A percentile compares a stretch with the other conserved stretches of the same genome.
These are phyloP conservation scores for Aspergillus panamensis DNA, from an alignment of 495 filamentous ascomycete genomes.

Conservation along the genomic window DNA sequence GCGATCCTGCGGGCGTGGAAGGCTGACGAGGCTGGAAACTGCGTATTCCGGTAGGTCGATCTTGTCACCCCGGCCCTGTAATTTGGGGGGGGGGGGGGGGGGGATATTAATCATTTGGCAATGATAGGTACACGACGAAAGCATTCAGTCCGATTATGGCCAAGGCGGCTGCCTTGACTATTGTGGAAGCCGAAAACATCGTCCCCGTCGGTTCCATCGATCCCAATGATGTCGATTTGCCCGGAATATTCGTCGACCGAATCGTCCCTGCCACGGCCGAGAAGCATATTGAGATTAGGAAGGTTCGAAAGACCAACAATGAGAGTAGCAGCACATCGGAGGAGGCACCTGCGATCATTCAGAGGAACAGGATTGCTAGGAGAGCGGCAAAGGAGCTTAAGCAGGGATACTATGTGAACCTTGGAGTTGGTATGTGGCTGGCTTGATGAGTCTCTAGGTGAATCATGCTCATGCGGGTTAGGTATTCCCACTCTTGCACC, in stretches of 20 bases:
- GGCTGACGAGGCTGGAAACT: conserved; percentile 83
- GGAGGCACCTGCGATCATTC: conserved; percentile 58
- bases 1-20: conserved; percentile 88
- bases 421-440: conserved; percentile 80
- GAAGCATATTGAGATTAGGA: conserved; percentile 82
- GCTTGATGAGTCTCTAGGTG: neutral
- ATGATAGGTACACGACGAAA: conserved; percentile 45
- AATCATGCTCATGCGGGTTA: conserved; percentile 1
- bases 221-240: conserved; percentile 76
- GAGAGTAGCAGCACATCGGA: conserved; percentile 48
- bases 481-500: conserved; percentile 85
- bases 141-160: conserved; percentile 86
- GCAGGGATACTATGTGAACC: conserved; percentile 89
- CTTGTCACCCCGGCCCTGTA: neutral
- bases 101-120: conserved; percentile 6
- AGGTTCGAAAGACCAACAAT: conserved; percentile 58
- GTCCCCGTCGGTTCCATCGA: conserved; percentile 78
- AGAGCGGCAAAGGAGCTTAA: conserved; percentile 90
- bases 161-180: conserved; percentile 79
- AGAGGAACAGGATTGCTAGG: conserved; percentile 76
- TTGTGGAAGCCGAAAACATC: conserved; percentile 90
- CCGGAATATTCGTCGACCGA: conserved; percentile 83
- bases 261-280: conserved; percentile 71
- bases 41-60: conserved; percentile 70
- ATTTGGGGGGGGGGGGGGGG: too few relatives aligned